Percentiles rank a stretch among this genome's conserved stretches.
Evolutionary conservation across 306 rosid genomes (phyloP).

Genomic region (Acmispon strigosus): DNA sequence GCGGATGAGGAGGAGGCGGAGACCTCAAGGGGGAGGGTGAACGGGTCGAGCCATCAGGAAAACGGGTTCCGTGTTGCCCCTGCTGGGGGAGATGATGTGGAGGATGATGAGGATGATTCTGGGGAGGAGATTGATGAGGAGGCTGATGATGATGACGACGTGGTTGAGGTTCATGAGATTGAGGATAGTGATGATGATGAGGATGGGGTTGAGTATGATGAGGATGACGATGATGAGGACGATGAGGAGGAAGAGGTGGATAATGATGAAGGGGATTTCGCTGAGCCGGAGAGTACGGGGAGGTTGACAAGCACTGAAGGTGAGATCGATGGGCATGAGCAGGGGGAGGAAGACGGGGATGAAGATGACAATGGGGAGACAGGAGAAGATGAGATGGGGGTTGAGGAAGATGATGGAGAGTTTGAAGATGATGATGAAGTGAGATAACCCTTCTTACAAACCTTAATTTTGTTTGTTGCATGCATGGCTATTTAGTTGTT

Average conservation of each 20-base stretch:
- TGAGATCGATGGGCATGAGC: constrained; percentile 91
- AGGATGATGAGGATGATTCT: constrained; percentile 59
- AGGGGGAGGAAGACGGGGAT: constrained; percentile 80
- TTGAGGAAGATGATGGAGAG: constrained; percentile 58
- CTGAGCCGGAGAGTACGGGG: constrained; percentile 59
- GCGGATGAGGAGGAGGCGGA: constrained; percentile 88
- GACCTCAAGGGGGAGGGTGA: constrained; percentile 37
- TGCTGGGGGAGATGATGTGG: constrained; percentile 34
- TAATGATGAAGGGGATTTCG: constrained; percentile 67
- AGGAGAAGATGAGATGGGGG: constrained; percentile 65
- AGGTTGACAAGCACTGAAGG: constrained; percentile 65
- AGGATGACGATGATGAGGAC: constrained; percentile 67
- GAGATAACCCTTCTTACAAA: constrained; percentile 28
- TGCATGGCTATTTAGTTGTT: background rate
- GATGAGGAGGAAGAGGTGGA: constrained; percentile 84
- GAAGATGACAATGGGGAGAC: constrained; percentile 88
- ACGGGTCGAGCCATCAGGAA: constrained; percentile 43
- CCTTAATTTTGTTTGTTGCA: background rate
- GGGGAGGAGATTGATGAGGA: constrained; percentile 87
- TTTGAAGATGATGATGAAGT: constrained; percentile 85
- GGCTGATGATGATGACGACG: constrained; percentile 75
- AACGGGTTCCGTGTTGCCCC: constrained; percentile 67
- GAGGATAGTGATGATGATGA: constrained; percentile 72
- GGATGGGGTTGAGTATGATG: constrained; percentile 60
- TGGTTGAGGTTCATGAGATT: constrained; percentile 75